Percentiles rank a stretch among this genome's conserved stretches.
Conservation (phyloP, 2,329 filamentous ascomycete genomes). For the Magnaporthales sp. region DNA sequence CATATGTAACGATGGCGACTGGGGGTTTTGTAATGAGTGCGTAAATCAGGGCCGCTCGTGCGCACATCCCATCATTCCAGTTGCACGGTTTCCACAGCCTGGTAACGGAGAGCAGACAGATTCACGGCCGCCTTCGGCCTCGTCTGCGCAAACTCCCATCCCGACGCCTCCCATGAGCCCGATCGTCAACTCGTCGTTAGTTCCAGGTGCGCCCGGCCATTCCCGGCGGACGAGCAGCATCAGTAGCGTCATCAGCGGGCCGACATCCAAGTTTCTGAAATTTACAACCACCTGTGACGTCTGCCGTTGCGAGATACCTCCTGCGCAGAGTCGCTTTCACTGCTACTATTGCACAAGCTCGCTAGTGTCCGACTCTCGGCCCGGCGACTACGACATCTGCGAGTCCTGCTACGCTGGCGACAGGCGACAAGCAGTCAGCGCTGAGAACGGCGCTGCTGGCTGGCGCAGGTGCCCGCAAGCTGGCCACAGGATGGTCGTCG, state of each 20-base stretch:
- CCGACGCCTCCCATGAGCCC: conserved; percentile 51
- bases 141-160: conserved; percentile 21
- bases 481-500: conserved; percentile 76
- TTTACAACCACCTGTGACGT: conserved; percentile 73
- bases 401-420: conserved; percentile 57
- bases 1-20: conserved; percentile 82
- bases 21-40: conserved; percentile 87
- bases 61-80: conserved; percentile 70
- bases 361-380: conserved; percentile 31
- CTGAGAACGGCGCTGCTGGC: conserved; percentile 67
- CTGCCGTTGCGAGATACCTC: conserved; percentile 64
- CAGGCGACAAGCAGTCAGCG: conserved; percentile 40
- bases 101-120: conserved; percentile 13
- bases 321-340: conserved; percentile 64
- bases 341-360: conserved; percentile 64
- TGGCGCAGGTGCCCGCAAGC: conserved; percentile 70
- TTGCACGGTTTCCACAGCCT: conserved; percentile 47
- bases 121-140: conserved; percentile 22
- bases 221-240: not conserved
- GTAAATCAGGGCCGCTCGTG: conserved; percentile 77
- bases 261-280: conserved; percentile 55
- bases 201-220: not conserved
- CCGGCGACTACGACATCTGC: conserved; percentile 85
- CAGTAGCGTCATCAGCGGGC: not conserved
- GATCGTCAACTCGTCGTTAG: not conserved